These are phyloP conservation scores for Gymnopus androsaceus DNA, from an alignment of 1,284 basidiomycete species.

Conservation along the genomic window DNA sequence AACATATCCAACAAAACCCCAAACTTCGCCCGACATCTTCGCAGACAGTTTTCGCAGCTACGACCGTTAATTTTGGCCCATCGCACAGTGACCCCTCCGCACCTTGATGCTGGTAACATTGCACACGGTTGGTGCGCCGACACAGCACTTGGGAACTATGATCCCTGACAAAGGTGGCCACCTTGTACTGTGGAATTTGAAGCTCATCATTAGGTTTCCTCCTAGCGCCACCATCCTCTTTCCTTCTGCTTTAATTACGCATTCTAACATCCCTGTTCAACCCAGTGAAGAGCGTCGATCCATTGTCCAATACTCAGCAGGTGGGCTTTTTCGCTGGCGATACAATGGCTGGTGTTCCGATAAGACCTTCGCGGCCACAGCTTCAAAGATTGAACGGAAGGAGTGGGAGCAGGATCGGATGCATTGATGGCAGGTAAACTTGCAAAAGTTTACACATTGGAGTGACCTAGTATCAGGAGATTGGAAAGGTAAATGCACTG, in stretches of 20 bases:
- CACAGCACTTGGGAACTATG: slow-evolving; percentile 8
- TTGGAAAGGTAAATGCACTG: not conserved
- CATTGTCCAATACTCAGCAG: slow-evolving; percentile 8
- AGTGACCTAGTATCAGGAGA: not conserved
- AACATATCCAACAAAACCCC: not conserved
- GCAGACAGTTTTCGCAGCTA: slow-evolving; percentile 5
- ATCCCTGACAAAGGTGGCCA: slow-evolving; percentile 8
- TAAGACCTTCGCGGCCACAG: not conserved
- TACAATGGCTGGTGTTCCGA: not conserved
- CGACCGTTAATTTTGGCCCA: slow-evolving; percentile 8
- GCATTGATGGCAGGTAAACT: not conserved
- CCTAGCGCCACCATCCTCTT: slow-evolving; percentile 8
- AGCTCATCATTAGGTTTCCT: not conserved
- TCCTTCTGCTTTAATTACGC: slow-evolving; percentile 5
- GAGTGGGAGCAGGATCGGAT: not conserved
- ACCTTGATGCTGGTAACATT: slow-evolving; percentile 6
- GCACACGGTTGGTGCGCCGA: not conserved
- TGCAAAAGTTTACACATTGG: not conserved
- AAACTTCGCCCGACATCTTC: not conserved
- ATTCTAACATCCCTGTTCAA: slow-evolving; percentile 4
- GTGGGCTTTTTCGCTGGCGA: slow-evolving; percentile 12
- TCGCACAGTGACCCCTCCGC: not conserved
- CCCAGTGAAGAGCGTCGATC: slow-evolving; percentile 1
- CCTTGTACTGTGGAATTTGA: slow-evolving; percentile 4
- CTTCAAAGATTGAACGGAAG: not conserved